Evolutionary conservation across 1,284 basidiomycete genomes (phyloP), one percentile per base, ranked within the genome.

Genomic region (Ganoderma sinense): DNA sequence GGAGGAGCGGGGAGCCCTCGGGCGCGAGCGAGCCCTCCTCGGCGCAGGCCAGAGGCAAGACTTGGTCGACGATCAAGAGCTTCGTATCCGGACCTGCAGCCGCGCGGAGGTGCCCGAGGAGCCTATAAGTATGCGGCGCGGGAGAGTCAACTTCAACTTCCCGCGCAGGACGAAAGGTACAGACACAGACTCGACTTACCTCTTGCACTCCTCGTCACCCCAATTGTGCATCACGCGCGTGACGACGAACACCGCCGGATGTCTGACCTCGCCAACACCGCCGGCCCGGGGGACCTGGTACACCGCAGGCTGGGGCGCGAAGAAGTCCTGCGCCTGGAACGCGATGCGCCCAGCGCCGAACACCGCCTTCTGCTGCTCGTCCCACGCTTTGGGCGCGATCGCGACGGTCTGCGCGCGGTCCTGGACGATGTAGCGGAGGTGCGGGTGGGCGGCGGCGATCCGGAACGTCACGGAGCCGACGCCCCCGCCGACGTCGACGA

Each of bases 401-500:
- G 85, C 83, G 33, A 88, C 87, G 0, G 92, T 91, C 5, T 87
- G 85, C 26, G 84, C 82, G 33, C 89, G 84, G 77, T 93, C 92
- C 75, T 94, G 92, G 23, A 94, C 84, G 23, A 93, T 79, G 73
- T 92, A 91, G 64, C 82, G 84, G 53, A 91, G 74, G 10, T 83
- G 82, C 10, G 83, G 78, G 68, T 89, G 88, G 4, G 86, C 83
- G 53, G 85, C 84, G 23, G 89, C 89, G 33, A 94, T 85, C 58
- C 87, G 72, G 85, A 93, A 88, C 33, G 85, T 88, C 1, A 89
- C 88, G 16, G 89, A 89, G 14, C 92, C 92, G 61, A 92, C 90
- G 0, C 92, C 92, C 6, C 92, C 91, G 0, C 92, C 92, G 5
- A 94, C 91, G 73, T 94, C 92, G 7, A 94, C 88, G 29, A 94